A percentile compares a stretch with the other conserved stretches of the same genome.
phyloP scores from a whole-genome alignment of 495 filamentous ascomycete genomes.

The Aspergillus asperescens region DNA sequence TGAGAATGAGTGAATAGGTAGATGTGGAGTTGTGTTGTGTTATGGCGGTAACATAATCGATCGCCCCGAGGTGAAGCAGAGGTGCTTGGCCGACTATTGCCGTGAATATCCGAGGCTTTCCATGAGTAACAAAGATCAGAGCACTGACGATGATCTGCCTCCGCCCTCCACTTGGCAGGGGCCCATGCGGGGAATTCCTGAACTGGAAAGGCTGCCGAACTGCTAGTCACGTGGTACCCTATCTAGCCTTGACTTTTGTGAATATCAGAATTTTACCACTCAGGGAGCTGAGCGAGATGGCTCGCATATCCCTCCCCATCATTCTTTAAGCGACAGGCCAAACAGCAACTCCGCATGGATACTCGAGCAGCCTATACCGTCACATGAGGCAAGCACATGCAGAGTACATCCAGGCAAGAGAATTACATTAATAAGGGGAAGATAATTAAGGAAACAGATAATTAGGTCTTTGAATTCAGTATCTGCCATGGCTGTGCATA shows the following conservation, averaged over 20 bases:
- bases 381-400: no score
- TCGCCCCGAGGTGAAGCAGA: constrained; percentile 9
- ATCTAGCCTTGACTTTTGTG: neutral
- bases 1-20: neutral
- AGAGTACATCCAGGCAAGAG: no score
- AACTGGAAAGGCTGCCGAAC: constrained; percentile 13
- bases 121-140: constrained; percentile 5
- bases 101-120: constrained; percentile 23
- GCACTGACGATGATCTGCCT: neutral
- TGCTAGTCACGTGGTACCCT: constrained; percentile 6
- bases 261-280: neutral
- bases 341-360: no score
- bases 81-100: constrained; percentile 2
- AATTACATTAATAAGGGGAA: no score
- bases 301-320: no score
- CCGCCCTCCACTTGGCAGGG: neutral
- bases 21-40: neutral
- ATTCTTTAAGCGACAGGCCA: no score
- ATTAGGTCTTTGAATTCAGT: no score
- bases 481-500: no score
- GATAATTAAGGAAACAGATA: no score
- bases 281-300: no score
- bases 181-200: constrained; percentile 19
- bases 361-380: no score
- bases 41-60: constrained; percentile 3